phyloP scores from a whole-genome alignment of 1,284 basidiomycete genomes.

The Moesziomyces aphidis region DNA sequence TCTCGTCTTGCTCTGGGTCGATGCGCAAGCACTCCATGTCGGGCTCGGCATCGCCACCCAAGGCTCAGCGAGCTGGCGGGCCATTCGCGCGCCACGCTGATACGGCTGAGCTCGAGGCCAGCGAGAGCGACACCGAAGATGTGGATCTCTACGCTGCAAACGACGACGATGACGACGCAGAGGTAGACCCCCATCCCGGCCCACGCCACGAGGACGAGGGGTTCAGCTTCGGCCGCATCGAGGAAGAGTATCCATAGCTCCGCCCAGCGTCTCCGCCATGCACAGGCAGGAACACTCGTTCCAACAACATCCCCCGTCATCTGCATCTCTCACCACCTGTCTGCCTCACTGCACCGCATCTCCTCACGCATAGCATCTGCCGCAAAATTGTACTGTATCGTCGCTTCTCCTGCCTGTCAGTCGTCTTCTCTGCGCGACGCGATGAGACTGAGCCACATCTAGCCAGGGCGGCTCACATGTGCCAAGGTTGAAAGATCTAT shows the following conservation, averaged over 20 bases:
- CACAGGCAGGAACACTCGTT: too few species aligned
- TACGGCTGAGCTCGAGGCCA: conserved; percentile 31
- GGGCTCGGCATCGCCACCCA: conserved; percentile 35
- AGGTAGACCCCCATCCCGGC: conserved; percentile 25
- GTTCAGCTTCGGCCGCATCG: conserved; percentile 34
- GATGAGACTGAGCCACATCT: too few species aligned
- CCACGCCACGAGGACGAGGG: conserved; percentile 37
- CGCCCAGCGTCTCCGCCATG: too few species aligned
- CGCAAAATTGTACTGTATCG: neutral
- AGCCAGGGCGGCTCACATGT: too few species aligned
- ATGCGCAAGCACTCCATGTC: conserved; percentile 40
- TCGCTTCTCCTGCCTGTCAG: too few species aligned
- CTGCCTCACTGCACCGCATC: neutral
- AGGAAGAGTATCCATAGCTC: conserved; percentile 24
- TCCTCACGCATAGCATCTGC: neutral
- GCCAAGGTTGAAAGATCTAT: neutral
- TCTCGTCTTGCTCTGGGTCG: conserved; percentile 44
- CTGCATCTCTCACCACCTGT: neutral
- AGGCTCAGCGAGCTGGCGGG: conserved; percentile 25
- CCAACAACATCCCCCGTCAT: neutral
- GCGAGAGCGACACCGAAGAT: conserved; percentile 38
- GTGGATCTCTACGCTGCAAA: conserved; percentile 14
- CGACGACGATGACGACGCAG: conserved; percentile 20
- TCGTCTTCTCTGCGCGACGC: too few species aligned
- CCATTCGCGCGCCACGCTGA: conserved; percentile 37